Percentiles rank a stretch among this genome's conserved stretches.
Conservation (phyloP, 2,329 filamentous ascomycete species). For the Alternaria arbusti region DNA sequence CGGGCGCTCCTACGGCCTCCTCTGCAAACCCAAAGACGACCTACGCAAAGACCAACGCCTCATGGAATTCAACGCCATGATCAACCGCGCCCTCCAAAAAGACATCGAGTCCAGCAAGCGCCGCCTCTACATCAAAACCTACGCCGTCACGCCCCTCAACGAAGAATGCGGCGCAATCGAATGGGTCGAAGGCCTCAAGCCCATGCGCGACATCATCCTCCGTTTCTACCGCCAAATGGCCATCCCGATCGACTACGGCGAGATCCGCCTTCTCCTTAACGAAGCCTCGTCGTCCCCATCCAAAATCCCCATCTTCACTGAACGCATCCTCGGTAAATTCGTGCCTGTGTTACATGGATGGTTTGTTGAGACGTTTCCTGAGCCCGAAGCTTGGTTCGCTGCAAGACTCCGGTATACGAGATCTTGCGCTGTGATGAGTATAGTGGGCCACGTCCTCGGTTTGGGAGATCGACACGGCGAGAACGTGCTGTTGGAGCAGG, state of each 20-base stretch:
- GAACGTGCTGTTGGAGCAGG: constrained; percentile 94
- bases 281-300: constrained; percentile 68
- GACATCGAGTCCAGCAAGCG: constrained; percentile 90
- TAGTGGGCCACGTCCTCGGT: constrained; percentile 92
- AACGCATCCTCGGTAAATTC: constrained; percentile 72
- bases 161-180: constrained; percentile 98
- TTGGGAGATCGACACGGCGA: constrained; percentile 96
- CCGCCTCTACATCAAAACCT: constrained; percentile 87
- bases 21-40: constrained; percentile 98
- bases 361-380: constrained; percentile 95
- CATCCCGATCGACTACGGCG: constrained; percentile 67
- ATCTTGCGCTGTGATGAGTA: constrained; percentile 98
- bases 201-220: constrained; percentile 88
- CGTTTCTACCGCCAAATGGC: constrained; percentile 77
- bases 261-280: constrained; percentile 68
- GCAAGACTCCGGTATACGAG: constrained; percentile 89
- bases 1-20: constrained; percentile 83
- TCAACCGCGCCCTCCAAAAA: constrained; percentile 90
- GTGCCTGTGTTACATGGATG: constrained; percentile 87
- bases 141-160: constrained; percentile 94
- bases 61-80: constrained; percentile 99
- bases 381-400: constrained; percentile 89
- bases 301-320: constrained; percentile 75
- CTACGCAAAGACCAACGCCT: constrained; percentile 95
- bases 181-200: constrained; percentile 96